Evolutionary conservation across 1,139 yeast species (phyloP).

Genomic region (Blastobotrys illinoisensis): DNA sequence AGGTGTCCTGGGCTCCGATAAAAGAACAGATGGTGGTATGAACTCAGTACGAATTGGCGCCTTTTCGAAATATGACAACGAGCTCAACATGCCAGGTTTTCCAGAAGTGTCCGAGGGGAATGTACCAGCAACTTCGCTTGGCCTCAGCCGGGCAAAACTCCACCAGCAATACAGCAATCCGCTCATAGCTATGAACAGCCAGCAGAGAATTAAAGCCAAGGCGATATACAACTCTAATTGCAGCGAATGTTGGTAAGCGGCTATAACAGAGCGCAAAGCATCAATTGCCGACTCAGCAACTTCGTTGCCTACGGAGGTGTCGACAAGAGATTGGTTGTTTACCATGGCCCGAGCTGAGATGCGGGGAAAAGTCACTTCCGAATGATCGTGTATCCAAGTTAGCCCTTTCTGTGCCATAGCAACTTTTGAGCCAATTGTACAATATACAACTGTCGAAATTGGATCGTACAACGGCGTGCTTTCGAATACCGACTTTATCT

Average conservation of each 20-base stretch:
- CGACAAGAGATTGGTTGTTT: constrained; percentile 2
- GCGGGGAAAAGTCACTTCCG: constrained; percentile 56
- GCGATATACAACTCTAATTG: constrained; percentile 24
- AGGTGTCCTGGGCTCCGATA: neutral
- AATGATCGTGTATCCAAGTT: constrained; percentile 68
- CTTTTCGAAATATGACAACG: neutral
- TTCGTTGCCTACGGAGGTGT: constrained; percentile 8
- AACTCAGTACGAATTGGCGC: neutral
- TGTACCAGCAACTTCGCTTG: neutral
- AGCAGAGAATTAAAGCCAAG: constrained; percentile 16
- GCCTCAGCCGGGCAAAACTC: neutral
- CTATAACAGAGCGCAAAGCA: constrained; percentile 14
- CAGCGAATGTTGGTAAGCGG: constrained; percentile 18
- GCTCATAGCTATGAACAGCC: constrained; percentile 23
- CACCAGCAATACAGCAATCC: constrained; percentile 20
- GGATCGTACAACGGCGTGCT: constrained; percentile 62
- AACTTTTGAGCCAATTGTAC: constrained; percentile 73
- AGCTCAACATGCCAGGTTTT: neutral
- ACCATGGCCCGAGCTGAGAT: constrained; percentile 29
- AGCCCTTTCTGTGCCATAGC: constrained; percentile 61
- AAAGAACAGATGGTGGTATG: neutral
- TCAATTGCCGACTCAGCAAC: constrained; percentile 2
- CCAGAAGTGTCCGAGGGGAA: neutral
- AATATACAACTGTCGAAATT: constrained; percentile 58
- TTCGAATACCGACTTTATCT: constrained; percentile 55